phyloP scores from a whole-genome alignment of 202 grass and related monocot genomes.

The Brachypodium distachyon region DNA sequence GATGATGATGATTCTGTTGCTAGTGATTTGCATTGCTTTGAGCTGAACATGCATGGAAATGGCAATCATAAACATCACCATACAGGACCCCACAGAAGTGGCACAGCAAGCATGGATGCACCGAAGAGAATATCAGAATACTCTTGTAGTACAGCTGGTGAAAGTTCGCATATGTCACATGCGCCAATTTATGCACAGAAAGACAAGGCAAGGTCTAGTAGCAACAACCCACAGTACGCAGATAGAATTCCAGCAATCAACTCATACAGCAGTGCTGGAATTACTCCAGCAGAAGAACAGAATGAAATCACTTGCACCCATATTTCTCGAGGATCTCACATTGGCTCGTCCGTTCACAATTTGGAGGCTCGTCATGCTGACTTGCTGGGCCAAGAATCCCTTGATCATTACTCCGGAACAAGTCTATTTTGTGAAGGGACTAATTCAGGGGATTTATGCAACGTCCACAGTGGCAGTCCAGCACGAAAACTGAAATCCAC shows the following conservation, averaged over 20 bases:
- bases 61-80: background rate
- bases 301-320: slow-evolving; percentile 6
- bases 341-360: background rate
- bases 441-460: slow-evolving; percentile 38
- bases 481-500: background rate
- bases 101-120: slow-evolving; percentile 10
- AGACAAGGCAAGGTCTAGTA: slow-evolving; percentile 6
- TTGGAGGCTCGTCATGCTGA: background rate
- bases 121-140: slow-evolving; percentile 28
- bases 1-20: slow-evolving; percentile 64
- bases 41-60: slow-evolving; percentile 45
- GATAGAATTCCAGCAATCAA: slow-evolving; percentile 10
- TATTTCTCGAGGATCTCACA: slow-evolving; percentile 8
- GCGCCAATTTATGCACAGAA: background rate
- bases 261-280: background rate
- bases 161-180: slow-evolving; percentile 4
- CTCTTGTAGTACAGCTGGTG: slow-evolving; percentile 21
- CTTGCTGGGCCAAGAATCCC: slow-evolving; percentile 27
- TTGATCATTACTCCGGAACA: slow-evolving; percentile 28
- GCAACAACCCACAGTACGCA: slow-evolving; percentile 19
- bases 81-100: slow-evolving; percentile 3
- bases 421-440: slow-evolving; percentile 43
- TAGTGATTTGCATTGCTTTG: slow-evolving; percentile 85
- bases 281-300: slow-evolving; percentile 8
- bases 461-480: slow-evolving; percentile 12